Conservation (phyloP, 805 yeast genomes). For the Zygoascus biomembranicola region DNA sequence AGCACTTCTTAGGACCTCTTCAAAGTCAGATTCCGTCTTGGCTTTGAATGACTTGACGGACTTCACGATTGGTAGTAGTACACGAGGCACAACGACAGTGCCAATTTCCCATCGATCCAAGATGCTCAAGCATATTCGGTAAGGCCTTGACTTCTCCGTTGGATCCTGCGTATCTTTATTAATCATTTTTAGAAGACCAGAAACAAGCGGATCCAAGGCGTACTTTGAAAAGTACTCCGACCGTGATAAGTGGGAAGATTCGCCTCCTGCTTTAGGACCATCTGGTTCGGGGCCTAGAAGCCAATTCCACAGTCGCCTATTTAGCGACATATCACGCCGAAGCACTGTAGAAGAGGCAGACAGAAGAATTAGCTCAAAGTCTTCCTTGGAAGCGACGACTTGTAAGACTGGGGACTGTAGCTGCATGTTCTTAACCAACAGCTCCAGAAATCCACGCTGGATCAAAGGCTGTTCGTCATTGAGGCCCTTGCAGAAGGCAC, state of each 20-base stretch:
- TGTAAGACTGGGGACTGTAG: constrained; percentile 53
- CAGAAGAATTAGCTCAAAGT: constrained; percentile 50
- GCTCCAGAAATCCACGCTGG: constrained; percentile 82
- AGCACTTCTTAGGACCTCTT: constrained; percentile 49
- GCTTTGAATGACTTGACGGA: constrained; percentile 12
- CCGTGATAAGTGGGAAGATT: constrained; percentile 24
- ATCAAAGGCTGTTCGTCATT: constrained; percentile 61
- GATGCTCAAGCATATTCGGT: constrained; percentile 59
- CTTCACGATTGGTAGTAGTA: constrained; percentile 57
- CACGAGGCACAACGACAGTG: constrained; percentile 55
- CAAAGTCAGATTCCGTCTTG: constrained; percentile 23
- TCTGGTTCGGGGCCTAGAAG: constrained; percentile 67
- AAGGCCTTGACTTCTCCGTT: constrained; percentile 40
- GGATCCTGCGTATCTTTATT: constrained; percentile 24
- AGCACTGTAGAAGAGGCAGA: constrained; percentile 62
- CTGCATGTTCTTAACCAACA: constrained; percentile 60
- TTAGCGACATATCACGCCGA: constrained; percentile 86
- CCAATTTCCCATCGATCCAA: constrained; percentile 97
- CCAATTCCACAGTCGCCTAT: constrained; percentile 92
- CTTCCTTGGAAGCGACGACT: constrained; percentile 39
- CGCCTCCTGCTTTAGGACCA: constrained; percentile 5
- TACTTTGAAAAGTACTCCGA: constrained; percentile 50
- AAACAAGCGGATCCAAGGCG: constrained; percentile 44
- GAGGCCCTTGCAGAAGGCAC: constrained; percentile 68
- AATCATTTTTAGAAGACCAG: constrained; percentile 45